Conservation (phyloP, 805 yeast genomes). For the Clavispora asparagi region DNA sequence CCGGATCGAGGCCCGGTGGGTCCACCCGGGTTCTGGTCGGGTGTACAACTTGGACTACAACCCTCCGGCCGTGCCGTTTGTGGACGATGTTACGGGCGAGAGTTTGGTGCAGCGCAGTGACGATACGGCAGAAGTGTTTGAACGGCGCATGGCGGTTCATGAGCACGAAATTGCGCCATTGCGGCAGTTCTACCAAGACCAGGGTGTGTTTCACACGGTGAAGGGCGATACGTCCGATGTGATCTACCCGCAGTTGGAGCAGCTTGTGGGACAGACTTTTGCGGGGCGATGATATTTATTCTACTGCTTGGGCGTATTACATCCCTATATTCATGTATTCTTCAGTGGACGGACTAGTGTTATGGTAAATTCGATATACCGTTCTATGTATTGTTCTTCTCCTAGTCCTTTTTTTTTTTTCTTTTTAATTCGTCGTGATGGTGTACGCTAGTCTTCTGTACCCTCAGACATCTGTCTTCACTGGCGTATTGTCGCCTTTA, state of each 20-base stretch:
- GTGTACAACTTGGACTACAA: conserved; percentile 81
- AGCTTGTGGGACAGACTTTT: conserved; percentile 31
- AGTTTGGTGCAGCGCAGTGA: conserved; percentile 74
- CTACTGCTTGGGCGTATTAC: too few relatives aligned
- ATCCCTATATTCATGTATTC: too few relatives aligned
- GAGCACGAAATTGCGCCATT: conserved; percentile 57
- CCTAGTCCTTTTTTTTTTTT: too few relatives aligned
- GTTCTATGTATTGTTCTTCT: too few relatives aligned
- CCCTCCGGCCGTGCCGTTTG: conserved; percentile 79
- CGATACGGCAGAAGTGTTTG: conserved; percentile 72
- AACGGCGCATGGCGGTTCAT: conserved; percentile 60
- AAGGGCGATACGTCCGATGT: conserved; percentile 80
- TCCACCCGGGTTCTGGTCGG: conserved; percentile 80
- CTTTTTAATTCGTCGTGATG: too few relatives aligned
- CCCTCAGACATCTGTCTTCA: too few relatives aligned
- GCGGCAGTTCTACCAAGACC: conserved; percentile 50
- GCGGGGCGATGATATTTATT: too few relatives aligned
- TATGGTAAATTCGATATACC: too few relatives aligned
- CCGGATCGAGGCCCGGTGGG: conserved; percentile 80
- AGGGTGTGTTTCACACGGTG: conserved; percentile 46
- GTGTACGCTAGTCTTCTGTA: too few relatives aligned
- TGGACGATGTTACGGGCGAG: conserved; percentile 88
- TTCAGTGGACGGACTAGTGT: too few relatives aligned
- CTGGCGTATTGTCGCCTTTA: too few relatives aligned
- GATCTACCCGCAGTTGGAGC: conserved; percentile 65